Conservation (phyloP, 352 stramenopile genomes). For the Phytophthora pistaciae region DNA sequence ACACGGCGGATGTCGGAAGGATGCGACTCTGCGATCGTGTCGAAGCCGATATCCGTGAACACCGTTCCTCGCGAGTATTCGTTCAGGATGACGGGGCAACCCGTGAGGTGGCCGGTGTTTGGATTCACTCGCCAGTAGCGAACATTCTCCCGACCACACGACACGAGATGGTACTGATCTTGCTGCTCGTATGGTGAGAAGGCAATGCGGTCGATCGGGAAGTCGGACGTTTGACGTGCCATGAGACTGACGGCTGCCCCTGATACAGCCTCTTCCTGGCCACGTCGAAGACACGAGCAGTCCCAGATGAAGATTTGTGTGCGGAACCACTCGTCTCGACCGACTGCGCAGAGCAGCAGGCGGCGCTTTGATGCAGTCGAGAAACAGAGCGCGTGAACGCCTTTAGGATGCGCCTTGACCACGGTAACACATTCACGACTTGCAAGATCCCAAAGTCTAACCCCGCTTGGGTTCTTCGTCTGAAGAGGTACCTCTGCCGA, state of each 20-base stretch:
- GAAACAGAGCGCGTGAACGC: slow-evolving; percentile 62
- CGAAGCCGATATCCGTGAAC: slow-evolving; percentile 90
- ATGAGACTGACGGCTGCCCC: slow-evolving; percentile 45
- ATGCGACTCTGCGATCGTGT: slow-evolving; percentile 66
- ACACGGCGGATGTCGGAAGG: slow-evolving; percentile 62
- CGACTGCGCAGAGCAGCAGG: slow-evolving; percentile 65
- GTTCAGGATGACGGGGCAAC: slow-evolving; percentile 88
- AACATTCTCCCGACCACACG: slow-evolving; percentile 93
- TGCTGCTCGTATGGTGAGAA: slow-evolving; percentile 88
- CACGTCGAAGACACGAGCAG: slow-evolving; percentile 39
- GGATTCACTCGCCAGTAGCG: slow-evolving; percentile 89
- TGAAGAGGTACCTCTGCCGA: slow-evolving; percentile 54
- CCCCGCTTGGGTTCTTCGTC: slow-evolving; percentile 24
- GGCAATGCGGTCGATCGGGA: slow-evolving; percentile 68
- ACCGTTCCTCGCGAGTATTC: slow-evolving; percentile 88
- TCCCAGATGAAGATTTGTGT: slow-evolving; percentile 87
- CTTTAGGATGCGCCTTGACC: slow-evolving; percentile 57
- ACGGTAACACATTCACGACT: slow-evolving; percentile 53
- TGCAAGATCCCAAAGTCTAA: slow-evolving; percentile 69
- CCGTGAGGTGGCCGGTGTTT: slow-evolving; percentile 65
- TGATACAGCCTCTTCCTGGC: not conserved
- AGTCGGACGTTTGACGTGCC: slow-evolving; percentile 90
- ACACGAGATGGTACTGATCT: slow-evolving; percentile 76
- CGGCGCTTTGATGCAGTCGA: slow-evolving; percentile 34
- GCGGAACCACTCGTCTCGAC: slow-evolving; percentile 66